Evolutionary conservation across 768 basidiomycete genomes (phyloP).

Genomic region (Trametes villosa): DNA sequence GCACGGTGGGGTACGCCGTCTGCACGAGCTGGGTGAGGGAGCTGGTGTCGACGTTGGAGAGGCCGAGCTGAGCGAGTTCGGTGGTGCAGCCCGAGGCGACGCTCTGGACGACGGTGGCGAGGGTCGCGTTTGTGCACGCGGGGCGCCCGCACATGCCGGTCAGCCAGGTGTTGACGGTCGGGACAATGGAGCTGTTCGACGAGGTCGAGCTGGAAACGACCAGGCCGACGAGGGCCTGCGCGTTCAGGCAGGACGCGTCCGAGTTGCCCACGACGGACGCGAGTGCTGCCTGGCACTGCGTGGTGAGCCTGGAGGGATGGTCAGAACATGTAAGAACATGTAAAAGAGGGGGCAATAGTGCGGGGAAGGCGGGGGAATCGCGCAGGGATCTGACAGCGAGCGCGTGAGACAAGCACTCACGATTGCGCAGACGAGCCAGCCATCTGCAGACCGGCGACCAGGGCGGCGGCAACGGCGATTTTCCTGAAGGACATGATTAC

Average conservation of each 20-base stretch:
- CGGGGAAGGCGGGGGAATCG: neutral
- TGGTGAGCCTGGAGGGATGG: constrained; percentile 43
- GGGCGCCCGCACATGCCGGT: constrained; percentile 54
- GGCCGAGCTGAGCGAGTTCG: constrained; percentile 40
- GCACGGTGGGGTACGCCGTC: constrained; percentile 56
- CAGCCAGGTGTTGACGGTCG: constrained; percentile 63
- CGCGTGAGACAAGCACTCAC: constrained; percentile 17
- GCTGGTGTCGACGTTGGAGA: constrained; percentile 18
- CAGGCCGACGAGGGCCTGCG: constrained; percentile 48
- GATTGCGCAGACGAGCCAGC: constrained; percentile 26
- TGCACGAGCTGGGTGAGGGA: constrained; percentile 45
- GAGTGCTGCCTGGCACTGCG: constrained; percentile 53
- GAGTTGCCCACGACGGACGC: constrained; percentile 44
- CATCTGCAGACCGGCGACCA: constrained; percentile 24
- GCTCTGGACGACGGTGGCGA: constrained; percentile 57
- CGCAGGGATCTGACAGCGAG: constrained; percentile 3
- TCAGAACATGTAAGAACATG: neutral
- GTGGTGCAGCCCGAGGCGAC: constrained; percentile 54
- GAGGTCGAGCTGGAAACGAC: constrained; percentile 36
- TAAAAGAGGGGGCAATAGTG: neutral
- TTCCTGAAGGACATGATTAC: constrained; percentile 18
- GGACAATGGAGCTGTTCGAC: constrained; percentile 50
- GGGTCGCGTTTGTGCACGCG: constrained; percentile 62
- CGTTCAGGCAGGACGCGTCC: constrained; percentile 56
- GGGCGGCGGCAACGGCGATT: constrained; percentile 16